Evolutionary conservation across 2,329 filamentous ascomycete species (phyloP).

Genomic region (Ophiostoma populinum): DNA sequence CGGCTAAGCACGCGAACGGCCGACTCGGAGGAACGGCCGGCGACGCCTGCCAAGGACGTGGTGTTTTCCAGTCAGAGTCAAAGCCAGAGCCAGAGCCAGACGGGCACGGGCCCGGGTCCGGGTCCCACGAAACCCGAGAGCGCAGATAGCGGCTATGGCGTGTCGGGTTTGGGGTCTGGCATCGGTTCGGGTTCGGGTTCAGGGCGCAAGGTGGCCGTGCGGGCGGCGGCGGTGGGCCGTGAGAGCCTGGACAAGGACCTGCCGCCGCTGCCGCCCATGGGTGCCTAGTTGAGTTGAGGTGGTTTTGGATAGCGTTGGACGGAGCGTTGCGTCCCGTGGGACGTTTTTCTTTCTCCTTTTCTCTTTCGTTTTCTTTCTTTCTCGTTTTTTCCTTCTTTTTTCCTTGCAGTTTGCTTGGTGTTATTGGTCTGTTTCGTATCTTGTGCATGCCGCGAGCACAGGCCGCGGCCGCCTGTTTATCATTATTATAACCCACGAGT

Average conservation of each 20-base stretch:
- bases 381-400: slow-evolving; percentile 1
- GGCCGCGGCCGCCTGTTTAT: too few species aligned
- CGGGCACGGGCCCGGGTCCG: slow-evolving; percentile 18
- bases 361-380: slow-evolving; percentile 9
- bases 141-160: slow-evolving; percentile 30
- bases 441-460: background rate
- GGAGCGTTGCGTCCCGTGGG: background rate
- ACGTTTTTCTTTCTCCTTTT: slow-evolving; percentile 6
- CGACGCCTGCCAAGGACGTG: slow-evolving; percentile 25
- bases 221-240: slow-evolving; percentile 32
- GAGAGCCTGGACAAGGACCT: slow-evolving; percentile 44
- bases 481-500: too few species aligned
- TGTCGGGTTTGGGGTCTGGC: slow-evolving; percentile 11
- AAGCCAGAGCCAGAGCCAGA: slow-evolving; percentile 26
- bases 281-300: slow-evolving; percentile 4
- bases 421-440: background rate
- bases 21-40: slow-evolving; percentile 19
- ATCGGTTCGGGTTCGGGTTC: slow-evolving; percentile 15
- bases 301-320: slow-evolving; percentile 6
- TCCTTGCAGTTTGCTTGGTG: slow-evolving; percentile 1
- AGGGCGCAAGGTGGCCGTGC: slow-evolving; percentile 18
- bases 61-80: slow-evolving; percentile 3
- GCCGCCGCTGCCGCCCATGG: slow-evolving; percentile 32
- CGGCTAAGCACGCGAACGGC: slow-evolving; percentile 13
- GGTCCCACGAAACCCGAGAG: slow-evolving; percentile 26